Base-by-base conservation (phyloP, 768 basidiomycete species). In the Lyophyllum atratum region DNA sequence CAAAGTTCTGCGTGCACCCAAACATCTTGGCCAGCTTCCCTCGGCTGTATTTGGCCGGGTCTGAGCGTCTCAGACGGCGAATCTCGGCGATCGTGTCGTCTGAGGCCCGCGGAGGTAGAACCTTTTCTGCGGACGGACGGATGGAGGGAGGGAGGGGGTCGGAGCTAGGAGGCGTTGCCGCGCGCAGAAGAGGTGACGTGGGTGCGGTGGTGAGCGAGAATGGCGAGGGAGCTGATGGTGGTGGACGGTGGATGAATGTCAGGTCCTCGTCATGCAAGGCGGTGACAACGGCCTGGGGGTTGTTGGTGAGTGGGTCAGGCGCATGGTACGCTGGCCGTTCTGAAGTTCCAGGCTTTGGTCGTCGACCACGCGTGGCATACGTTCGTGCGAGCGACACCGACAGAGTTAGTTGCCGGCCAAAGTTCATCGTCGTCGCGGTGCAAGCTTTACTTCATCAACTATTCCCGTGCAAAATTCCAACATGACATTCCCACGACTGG, bases 181-280 rank as follows among this genome's bases (percentile, higher is more conserved):
- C 72, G 0, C 75, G 75, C 15, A 93, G 80, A 4, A 93, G 76
- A 0, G 92, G 89, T 0, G 92, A 94, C 6, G 81, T 72, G 10
- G 92, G 92, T 9, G 80, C 76, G 5, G 84, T 84, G 5, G 84
- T 86, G 55, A 85, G 81, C 19, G 92, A 94, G 57, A 78, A 75
- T 3, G 91, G 90, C 17, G 90, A 79, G 9, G 89, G 87, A 10
- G 86, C 82, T 10, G 87, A 84, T 0, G 92, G 89, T 0, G 92
- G 92, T n/a, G 89, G 89, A 42, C 92, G 86, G 68, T 91, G 90
- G 56, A 93, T 86, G 69, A 93, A 93, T 0, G 90, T 90, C 54
- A 92, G 70, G 57, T 80, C 75, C 55, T 82, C 80, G 59, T 81
- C 82, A 6, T 74, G 70, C 21, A 88, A 70, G 9, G 72, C 55